Conservation (phyloP, 768 basidiomycete species). For the Lentinula raphanica region DNA sequence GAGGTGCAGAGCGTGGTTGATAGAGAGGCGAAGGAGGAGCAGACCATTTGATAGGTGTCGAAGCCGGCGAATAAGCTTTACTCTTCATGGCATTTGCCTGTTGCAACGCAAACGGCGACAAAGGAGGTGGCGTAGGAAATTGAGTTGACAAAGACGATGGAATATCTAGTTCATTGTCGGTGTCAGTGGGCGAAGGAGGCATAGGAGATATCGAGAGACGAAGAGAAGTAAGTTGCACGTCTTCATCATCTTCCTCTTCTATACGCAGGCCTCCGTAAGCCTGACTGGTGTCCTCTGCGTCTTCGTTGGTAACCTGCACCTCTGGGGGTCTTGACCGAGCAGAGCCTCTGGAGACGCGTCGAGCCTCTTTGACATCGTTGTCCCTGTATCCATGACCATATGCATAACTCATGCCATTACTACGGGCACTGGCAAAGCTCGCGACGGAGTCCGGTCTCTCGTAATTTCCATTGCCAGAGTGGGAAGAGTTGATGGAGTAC, state of each 20-base stretch:
- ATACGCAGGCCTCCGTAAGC: slow-evolving; percentile 5
- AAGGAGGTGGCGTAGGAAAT: slow-evolving; percentile 1
- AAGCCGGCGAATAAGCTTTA: background rate
- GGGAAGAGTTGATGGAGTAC: background rate
- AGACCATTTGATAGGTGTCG: background rate
- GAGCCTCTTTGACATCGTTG: background rate
- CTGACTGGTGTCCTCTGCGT: background rate
- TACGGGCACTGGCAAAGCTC: background rate
- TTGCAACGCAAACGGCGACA: slow-evolving; percentile 2
- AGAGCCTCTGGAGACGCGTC: background rate
- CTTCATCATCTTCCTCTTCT: background rate
- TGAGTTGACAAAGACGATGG: background rate
- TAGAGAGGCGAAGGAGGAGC: background rate
- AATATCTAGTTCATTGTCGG: background rate
- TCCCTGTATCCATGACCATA: background rate
- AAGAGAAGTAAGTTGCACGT: slow-evolving; percentile 1
- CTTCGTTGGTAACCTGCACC: background rate
- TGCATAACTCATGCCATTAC: background rate
- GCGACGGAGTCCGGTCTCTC: slow-evolving; percentile 3
- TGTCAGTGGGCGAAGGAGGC: slow-evolving; percentile 6
- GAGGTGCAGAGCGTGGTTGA: background rate
- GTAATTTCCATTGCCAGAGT: background rate
- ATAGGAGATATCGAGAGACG: slow-evolving; percentile 4
- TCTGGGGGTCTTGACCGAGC: background rate
- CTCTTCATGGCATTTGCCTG: slow-evolving; percentile 1